A percentile compares a stretch with the other conserved stretches of the same genome.
Evolutionary conservation across 1,284 basidiomycete species (phyloP).

Genomic region (Vanrija pseudolonga): DNA sequence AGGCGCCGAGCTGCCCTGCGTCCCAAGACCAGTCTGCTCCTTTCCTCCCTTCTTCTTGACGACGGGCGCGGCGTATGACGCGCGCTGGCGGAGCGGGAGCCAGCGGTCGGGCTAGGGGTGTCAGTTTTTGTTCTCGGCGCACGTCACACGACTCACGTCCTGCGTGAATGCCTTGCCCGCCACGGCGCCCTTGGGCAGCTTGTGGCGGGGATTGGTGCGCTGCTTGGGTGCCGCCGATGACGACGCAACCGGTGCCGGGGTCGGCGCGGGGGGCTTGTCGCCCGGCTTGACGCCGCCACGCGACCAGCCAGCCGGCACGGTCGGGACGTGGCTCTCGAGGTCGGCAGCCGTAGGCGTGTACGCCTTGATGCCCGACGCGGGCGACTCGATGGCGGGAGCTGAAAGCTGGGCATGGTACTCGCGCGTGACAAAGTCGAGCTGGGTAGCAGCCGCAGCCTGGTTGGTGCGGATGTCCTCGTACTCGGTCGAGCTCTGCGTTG

Average conservation of each 20-base stretch:
- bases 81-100: conserved; percentile 43
- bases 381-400: conserved; percentile 17
- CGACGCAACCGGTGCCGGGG: conserved; percentile 5
- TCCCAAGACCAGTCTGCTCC: conserved; percentile 24
- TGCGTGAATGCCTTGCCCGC: conserved; percentile 34
- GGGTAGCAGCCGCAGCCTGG: conserved; percentile 68
- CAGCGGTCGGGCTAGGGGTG: conserved; percentile 46
- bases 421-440: conserved; percentile 72
- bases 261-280: not conserved
- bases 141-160: conserved; percentile 36
- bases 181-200: conserved; percentile 44
- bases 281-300: conserved; percentile 5
- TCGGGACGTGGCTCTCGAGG: conserved; percentile 37
- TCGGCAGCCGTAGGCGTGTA: conserved; percentile 29
- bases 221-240: conserved; percentile 9
- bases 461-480: conserved; percentile 79
- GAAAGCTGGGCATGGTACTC: conserved; percentile 58
- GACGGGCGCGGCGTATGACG: conserved; percentile 28
- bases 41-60: conserved; percentile 49
- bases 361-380: conserved; percentile 5
- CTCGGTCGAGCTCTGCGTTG: conserved; percentile 71
- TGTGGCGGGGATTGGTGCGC: conserved; percentile 36
- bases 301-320: conserved; percentile 38
- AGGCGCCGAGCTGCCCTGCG: conserved; percentile 8
- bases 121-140: not conserved